Evolutionary conservation across 257 asterid genomes (phyloP), one percentile per base, ranked within the genome.

Genomic region (Lycium ferocissimum): DNA sequence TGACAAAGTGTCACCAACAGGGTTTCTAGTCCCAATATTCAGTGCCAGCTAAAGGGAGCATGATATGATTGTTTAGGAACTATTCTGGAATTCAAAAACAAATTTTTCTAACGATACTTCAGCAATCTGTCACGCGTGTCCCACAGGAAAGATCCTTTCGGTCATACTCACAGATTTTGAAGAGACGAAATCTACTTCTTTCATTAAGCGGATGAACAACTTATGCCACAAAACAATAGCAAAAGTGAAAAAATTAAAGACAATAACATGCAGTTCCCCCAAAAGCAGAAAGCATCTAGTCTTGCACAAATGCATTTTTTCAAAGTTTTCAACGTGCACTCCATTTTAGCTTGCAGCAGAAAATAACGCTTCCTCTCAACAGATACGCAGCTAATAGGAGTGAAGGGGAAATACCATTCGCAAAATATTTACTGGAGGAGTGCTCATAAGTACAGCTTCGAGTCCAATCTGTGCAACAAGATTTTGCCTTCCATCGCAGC

Each of bases 391-490:
- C 26, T 76, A 22, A 63, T 7, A 82, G 83, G 81, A 85, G 80
- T 65, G 80, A 61, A 65, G 49, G 88, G 85, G 89, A 83, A 11
- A 58, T 90, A 96, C 99, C 99, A 86, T 85, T 45, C 66, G 90
- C 71, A 90, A 87, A 85, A 93, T 85, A 61, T 90, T 87, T 79
- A 86, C 87, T 59, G 95, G 93, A 83, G 99, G 99, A 88, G 93
- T 85, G 87, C 95, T 88, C 97, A 92, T 90, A 83, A 96, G 97
- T 84, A 93, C 89, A 89, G 88, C 92, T 90, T 92, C 88, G 82
- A 96, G 98, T 85, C 93, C 98, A 90, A 91, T 87, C 87, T 84
- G 89, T 81, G 86, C 88, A 83, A 88, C 88, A 37, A 88, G 84
- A 81, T 86, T 69, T 86, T 86, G 89, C 80, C 66, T 83, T 82